A percentile compares a stretch with the other conserved stretches of the same genome.
Evolutionary conservation across 352 stramenopile genomes (phyloP).

Genomic region (Phytopythium helicoides): DNA sequence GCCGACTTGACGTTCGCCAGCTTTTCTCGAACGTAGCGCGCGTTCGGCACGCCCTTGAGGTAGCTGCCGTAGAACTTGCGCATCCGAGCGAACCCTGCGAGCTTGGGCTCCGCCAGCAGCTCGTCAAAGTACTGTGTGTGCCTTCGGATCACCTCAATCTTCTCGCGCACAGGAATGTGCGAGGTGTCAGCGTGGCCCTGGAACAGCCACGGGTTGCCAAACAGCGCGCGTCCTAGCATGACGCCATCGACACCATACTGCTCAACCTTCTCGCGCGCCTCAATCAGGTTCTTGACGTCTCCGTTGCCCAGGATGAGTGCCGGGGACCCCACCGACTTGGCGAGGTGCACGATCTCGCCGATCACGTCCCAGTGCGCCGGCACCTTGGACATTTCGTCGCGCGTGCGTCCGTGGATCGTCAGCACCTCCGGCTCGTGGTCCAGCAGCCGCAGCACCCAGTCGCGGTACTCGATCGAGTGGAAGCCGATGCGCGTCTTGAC

Average conservation of each 20-base stretch:
- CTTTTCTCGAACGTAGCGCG: constrained; percentile 58
- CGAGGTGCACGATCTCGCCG: constrained; percentile 59
- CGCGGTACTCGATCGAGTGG: constrained; percentile 69
- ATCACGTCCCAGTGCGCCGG: constrained; percentile 83
- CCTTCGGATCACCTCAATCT: constrained; percentile 51
- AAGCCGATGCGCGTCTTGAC: constrained; percentile 84
- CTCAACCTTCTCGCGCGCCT: constrained; percentile 65
- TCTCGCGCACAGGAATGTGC: constrained; percentile 48
- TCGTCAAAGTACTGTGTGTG: constrained; percentile 75
- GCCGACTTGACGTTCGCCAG: constrained; percentile 41
- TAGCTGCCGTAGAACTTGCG: constrained; percentile 82
- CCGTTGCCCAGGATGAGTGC: constrained; percentile 80
- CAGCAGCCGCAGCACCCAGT: constrained; percentile 73
- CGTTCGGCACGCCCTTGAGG: constrained; percentile 70
- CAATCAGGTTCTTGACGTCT: constrained; percentile 62
- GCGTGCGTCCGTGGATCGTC: constrained; percentile 74
- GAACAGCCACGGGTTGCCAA: constrained; percentile 84
- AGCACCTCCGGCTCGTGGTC: constrained; percentile 68
- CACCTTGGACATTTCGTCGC: constrained; percentile 82
- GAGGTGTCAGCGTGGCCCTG: constrained; percentile 52
- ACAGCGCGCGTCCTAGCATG: constrained; percentile 75
- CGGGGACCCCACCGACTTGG: constrained; percentile 41
- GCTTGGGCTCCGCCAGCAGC: constrained; percentile 35
- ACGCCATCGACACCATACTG: constrained; percentile 71
- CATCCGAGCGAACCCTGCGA: constrained; percentile 69